Evolutionary conservation across 177 flowering plant species (phyloP), one percentile per base, ranked within the genome.

Genomic region (Vitis hybrid): DNA sequence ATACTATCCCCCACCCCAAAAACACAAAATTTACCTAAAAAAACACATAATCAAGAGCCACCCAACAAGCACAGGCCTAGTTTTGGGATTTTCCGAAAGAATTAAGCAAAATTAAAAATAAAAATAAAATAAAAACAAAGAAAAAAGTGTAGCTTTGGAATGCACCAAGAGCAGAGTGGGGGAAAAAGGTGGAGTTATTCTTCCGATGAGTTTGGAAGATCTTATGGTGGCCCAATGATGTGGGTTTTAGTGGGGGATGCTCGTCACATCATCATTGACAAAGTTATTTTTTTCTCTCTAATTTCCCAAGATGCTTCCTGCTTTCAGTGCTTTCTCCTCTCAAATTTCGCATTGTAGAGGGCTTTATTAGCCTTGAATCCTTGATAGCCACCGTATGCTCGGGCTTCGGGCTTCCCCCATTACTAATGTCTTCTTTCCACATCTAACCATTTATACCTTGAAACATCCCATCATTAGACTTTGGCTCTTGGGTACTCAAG

Each of bases 121-220:
- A 69, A 9, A 52, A 9, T 11, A 13, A 55, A 55, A 13, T 9
- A 9, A 35, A 17, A 54, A 14, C 51, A 30, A 11, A 4, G 24
- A 55, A 8, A 70, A 51, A 10, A 52, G 41, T 54, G 14, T 54
- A 54, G 57, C 57, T 54, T 4, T 54, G n/a, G n/a, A 54, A n/a
- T 54, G 57, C 17, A 13, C n/a, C n/a, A 12, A 54, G 17, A 5
- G 5, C 17, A 12, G 7, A 14, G 7, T 4, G 5, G 14, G 57
- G 18, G 15, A 54, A 54, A 54, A 54, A 13, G 8, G 18, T 64
- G 7, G 4, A 30, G 11, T n/a, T 17, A 18, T 48, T 30, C 62
- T 64, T 64, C 78, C 81, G 73, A 65, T 30, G 81, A 68, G 70
- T 64, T 78, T 59, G 78, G 81, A 78, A 78, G 72, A 78, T 71